Base-by-base conservation (phyloP, 2,329 filamentous ascomycete genomes). In the Fulvia fulva region DNA sequence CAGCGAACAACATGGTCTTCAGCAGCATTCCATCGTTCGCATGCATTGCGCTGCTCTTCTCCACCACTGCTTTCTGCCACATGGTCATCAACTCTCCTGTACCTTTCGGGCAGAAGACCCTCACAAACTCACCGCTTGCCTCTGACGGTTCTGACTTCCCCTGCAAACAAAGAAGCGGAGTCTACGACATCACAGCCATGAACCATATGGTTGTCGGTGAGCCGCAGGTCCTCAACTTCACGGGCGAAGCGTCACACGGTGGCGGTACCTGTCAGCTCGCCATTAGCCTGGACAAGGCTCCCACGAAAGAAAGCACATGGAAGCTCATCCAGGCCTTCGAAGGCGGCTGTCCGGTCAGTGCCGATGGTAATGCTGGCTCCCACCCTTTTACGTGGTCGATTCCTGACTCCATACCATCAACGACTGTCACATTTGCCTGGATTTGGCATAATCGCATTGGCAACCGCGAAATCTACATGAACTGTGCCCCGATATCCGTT, bases 391-490 rank as follows among this genome's bases (percentile, higher is more conserved):
- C 82, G 37, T 96, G 87, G 77, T 81, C 76, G 0, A 83, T 97
- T 4, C 92, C 92, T 0, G 68, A 80, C 0, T 83, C 86, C n/a
- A 81, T 97, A 45, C 84, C 86, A 1, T 78, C 87, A 1, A 93
- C 93, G 7, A 80, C 89, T 30, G 88, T 87, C 34, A 87, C 87
- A 0, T 78, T 97, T 9, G 90, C 90, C 0, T 97, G 91, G 91
- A 90, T 89, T 21, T 97, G 93, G 65, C 87, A 93, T 78, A 97
- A 96, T 71, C 85, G 87, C 60, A 73, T 95, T 3, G 92, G 92
- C 1, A 93, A 95, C 76, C 86, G 91, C 1, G 93, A 67, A 34
- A 89, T 96, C 82, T 97, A 97, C 80, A 95, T 96, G 91, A 94
- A 96, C 81, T 97, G 94, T 66, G 90, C 88, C 0, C 84, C 89